A percentile compares a stretch with the other conserved stretches of the same genome.
phyloP scores from a whole-genome alignment of 441 rosid species.

The Gossypium laxum region DNA sequence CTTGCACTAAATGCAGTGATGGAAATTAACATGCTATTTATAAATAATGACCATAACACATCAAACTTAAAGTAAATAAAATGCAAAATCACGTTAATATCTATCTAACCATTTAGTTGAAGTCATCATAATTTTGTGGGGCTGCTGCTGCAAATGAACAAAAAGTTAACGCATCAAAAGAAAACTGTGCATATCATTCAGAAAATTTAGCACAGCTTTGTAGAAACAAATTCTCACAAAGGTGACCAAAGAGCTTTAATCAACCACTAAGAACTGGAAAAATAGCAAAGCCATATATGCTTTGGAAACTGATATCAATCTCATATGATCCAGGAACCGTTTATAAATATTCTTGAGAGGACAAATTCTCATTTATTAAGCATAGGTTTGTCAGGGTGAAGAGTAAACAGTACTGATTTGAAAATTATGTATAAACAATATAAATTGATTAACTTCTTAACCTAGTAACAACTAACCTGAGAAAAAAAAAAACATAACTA shows the following conservation, averaged over 20 bases:
- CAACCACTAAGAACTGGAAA: background rate
- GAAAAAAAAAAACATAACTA: background rate
- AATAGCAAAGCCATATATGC: background rate
- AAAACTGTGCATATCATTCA: background rate
- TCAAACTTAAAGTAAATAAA: background rate
- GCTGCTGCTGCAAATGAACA: too few species aligned
- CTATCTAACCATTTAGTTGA: background rate
- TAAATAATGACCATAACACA: background rate
- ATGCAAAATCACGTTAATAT: background rate
- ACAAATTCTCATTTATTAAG: background rate
- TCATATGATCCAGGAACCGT: background rate
- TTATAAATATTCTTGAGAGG: background rate
- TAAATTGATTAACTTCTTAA: background rate
- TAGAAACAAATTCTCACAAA: background rate
- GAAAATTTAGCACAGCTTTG: background rate
- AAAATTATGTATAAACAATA: background rate
- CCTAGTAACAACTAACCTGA: too few species aligned
- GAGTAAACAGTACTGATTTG: background rate
- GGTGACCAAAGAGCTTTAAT: background rate
- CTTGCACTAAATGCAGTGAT: background rate
- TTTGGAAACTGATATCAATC: background rate
- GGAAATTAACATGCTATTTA: background rate
- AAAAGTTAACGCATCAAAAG: background rate
- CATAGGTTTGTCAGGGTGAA: background rate
- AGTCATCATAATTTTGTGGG: background rate